These are phyloP conservation scores for Cymodocea nodosa DNA, from an alignment of 116 monocot species.

Conservation along the genomic window DNA sequence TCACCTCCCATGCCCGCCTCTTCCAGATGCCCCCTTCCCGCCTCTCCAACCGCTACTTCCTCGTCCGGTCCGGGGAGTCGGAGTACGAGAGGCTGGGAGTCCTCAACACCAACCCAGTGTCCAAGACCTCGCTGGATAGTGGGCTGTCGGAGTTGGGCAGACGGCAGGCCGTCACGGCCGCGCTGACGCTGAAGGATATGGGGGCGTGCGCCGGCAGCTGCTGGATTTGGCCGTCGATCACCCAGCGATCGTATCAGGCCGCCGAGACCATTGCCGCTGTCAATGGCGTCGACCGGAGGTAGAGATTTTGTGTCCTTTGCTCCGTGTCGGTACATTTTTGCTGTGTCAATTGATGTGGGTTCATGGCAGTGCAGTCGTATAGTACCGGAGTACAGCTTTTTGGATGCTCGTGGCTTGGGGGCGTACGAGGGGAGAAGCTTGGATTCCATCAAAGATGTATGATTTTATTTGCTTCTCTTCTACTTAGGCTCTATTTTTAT, in stretches of 20 bases:
- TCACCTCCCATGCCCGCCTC: constrained; percentile 26
- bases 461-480: not conserved
- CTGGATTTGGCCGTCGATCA: constrained; percentile 98
- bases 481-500: too few species aligned
- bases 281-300: constrained; percentile 68
- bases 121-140: constrained; percentile 78
- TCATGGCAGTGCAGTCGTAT: constrained; percentile 27
- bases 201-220: constrained; percentile 76
- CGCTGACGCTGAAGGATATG: constrained; percentile 39
- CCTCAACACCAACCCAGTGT: constrained; percentile 77
- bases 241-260: constrained; percentile 75
- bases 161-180: constrained; percentile 38
- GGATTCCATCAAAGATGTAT: constrained; percentile 64
- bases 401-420: constrained; percentile 90
- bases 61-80: constrained; percentile 85
- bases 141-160: constrained; percentile 56
- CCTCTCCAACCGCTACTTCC: constrained; percentile 55
- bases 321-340: too few species aligned
- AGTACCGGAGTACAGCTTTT: constrained; percentile 86
- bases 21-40: constrained; percentile 51
- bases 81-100: constrained; percentile 53
- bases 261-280: constrained; percentile 83
- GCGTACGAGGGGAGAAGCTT: constrained; percentile 66
- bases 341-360: not conserved
- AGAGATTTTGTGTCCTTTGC: too few species aligned